Base-by-base conservation (phyloP, 176 grass and related monocot species). In the Alloteropsis semialata region DNA sequence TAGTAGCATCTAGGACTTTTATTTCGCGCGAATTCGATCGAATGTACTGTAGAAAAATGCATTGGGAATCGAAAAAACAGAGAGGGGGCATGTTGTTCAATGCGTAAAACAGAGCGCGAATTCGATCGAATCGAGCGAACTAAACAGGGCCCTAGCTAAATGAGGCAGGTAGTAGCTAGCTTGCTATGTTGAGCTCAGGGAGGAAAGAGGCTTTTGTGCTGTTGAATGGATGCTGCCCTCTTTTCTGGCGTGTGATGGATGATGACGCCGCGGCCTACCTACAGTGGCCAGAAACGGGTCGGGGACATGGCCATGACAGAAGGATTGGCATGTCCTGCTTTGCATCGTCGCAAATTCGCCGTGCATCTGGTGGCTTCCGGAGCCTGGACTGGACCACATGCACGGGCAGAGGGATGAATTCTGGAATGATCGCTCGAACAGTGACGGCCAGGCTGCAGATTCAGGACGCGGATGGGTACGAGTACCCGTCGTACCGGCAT, bases 171-270 rank as follows among this genome's bases (percentile, higher is more conserved):
- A n/a, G n/a, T 22, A 14, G 15, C 56, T 8, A 44, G 16, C 46
- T 46, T 36, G 36, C 66, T 37, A n/a, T 42, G 10, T 61, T 29
- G 6, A 24, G 27, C 38, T 78, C 45, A 45, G 42, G 9, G 9
- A 37, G 22, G 29, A 39, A 41, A 62, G 11, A 33, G 13, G 82
- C 76, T 89, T 84, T 85, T 42, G 13, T 38, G 60, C n/a, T 39
- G 76, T 22, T 8, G 77, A 76, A 81, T 12, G 25, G 57, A 37
- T 76, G 62, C 49, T 39, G 87, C 70, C 36, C 37, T 68, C 36
- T 55, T 85, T 81, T 25, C 43, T 15, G 44, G 43, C 13, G 77
- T 5, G 69, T 13, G 25, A 64, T 57, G 45, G n/a, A n/a, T 53
- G 49, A 59, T 8, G 55, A 0, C 29, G 38, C 10, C 5, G 25